Percentiles rank a stretch among this genome's conserved stretches.
These are phyloP conservation scores for Capronia epimyces DNA, from an alignment of 2,329 filamentous ascomycete genomes.

Conservation along the genomic window DNA sequence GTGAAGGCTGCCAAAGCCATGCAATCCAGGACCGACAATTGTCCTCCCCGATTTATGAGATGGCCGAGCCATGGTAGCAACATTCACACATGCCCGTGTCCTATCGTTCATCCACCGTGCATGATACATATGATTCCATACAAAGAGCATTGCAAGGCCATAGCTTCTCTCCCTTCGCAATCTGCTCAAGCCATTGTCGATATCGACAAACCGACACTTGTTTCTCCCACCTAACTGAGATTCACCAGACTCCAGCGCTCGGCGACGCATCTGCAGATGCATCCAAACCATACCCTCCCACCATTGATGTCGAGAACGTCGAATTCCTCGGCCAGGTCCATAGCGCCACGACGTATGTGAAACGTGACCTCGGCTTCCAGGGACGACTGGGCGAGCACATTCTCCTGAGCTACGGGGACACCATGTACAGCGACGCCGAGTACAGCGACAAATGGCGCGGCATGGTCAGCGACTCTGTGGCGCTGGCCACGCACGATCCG, in stretches of 20 bases:
- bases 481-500: slow-evolving; percentile 27
- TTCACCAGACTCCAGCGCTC: not conserved
- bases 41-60: too few species aligned
- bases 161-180: too few species aligned
- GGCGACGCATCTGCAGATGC: not conserved
- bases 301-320: slow-evolving; percentile 15
- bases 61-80: too few species aligned
- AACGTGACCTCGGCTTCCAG: slow-evolving; percentile 29
- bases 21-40: too few species aligned
- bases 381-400: slow-evolving; percentile 26
- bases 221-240: not conserved
- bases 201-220: too few species aligned
- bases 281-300: slow-evolving; percentile 11
- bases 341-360: slow-evolving; percentile 28
- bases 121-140: too few species aligned
- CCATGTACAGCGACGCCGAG: slow-evolving; percentile 25
- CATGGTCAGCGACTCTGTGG: slow-evolving; percentile 29
- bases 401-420: slow-evolving; percentile 29
- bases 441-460: slow-evolving; percentile 28
- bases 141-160: too few species aligned
- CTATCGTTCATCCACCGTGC: too few species aligned
- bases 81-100: too few species aligned
- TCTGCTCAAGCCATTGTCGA: too few species aligned
- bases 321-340: slow-evolving; percentile 27
- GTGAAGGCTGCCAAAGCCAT: too few species aligned